Evolutionary conservation across 352 stramenopile species (phyloP), one percentile per base, ranked within the genome.

Genomic region (Pythium brassicae): DNA sequence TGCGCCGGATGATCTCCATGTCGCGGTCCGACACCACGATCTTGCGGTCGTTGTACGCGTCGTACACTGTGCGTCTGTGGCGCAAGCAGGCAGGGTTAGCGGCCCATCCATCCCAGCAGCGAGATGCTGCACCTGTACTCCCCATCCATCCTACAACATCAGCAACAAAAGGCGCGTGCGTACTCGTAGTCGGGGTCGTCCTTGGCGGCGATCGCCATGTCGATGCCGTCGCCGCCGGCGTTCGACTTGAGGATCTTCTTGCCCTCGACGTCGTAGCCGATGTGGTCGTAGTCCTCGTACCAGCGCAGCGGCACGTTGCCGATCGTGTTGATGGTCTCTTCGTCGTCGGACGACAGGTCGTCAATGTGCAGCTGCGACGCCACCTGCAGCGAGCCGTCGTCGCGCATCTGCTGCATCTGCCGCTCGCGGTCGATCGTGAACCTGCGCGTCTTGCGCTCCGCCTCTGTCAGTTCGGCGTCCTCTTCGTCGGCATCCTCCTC

Each of bases 211-310:
- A 86, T 96, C 53, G 66, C 73, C 46, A 84, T 82, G 67, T 98
- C 93, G 59, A 98, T 94, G 17, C 77, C 83, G 57, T 98, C 92
- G 22, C 82, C 78, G 25, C 72, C 76, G 2, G 77, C 61, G 53
- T 97, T 95, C 37, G 84, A 87, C 66, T 97, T 97, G 71, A 97
- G 88, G 56, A 99, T 94, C 69, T 98, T 98, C 61, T 96, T 86
- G 35, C 98, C 98, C 44, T 97, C 92, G 17, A 96, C 74, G 75
- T 99, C 92, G 81, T 99, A 99, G 53, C 98, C 98, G 70, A 99
- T 98, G 78, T 99, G 97, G 71, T 99, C 96, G 69, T 98, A 99
- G 54, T 99, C 97, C 57, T 99, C 97, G 65, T 99, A 99, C 98
- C 97, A 99, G 54, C 99, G 97, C 10, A 99, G 77, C 22, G 98